Percentiles rank a stretch among this genome's conserved stretches.
phyloP scores from a whole-genome alignment of 129 eudicot genomes.

The Tanacetum coccineum region DNA sequence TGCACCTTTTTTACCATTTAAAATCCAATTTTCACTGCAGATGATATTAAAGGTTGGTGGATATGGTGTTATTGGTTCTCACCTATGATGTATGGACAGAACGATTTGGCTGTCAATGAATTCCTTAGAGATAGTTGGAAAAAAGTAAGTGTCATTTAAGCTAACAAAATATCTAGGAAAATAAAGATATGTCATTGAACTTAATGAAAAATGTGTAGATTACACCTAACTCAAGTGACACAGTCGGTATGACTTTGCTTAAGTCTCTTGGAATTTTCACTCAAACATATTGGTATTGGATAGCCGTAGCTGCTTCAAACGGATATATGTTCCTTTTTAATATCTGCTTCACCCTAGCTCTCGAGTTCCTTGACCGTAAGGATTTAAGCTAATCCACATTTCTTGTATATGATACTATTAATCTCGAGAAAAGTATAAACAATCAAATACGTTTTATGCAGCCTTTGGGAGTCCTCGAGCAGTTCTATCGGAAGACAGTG shows the following conservation, averaged over 20 bases:
- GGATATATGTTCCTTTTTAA: conserved; percentile 74
- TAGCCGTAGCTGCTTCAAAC: conserved; percentile 58
- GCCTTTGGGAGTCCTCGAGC: too few species aligned
- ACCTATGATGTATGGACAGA: conserved; percentile 89
- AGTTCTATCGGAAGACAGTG: too few species aligned
- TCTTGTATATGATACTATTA: not conserved
- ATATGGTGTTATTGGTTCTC: conserved; percentile 94
- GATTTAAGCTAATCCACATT: conserved; percentile 8
- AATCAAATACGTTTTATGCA: conserved; percentile 32
- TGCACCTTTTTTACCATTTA: too few species aligned
- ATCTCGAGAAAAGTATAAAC: conserved; percentile 11
- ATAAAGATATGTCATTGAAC: conserved; percentile 10
- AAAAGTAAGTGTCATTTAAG: conserved; percentile 42
- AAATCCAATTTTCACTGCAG: conserved; percentile 34
- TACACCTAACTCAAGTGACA: conserved; percentile 41
- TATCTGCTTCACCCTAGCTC: conserved; percentile 50
- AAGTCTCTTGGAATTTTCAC: conserved; percentile 73
- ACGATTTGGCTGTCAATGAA: conserved; percentile 78
- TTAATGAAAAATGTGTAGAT: conserved; percentile 34
- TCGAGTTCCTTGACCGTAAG: conserved; percentile 76
- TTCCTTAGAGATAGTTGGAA: conserved; percentile 91
- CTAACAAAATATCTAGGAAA: not conserved
- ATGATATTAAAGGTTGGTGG: conserved; percentile 73
- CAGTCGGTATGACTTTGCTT: conserved; percentile 60
- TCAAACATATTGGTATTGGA: conserved; percentile 79